Evolutionary conservation across 1,284 basidiomycete genomes (phyloP).

Genomic region (Fomitopsis pinicola): DNA sequence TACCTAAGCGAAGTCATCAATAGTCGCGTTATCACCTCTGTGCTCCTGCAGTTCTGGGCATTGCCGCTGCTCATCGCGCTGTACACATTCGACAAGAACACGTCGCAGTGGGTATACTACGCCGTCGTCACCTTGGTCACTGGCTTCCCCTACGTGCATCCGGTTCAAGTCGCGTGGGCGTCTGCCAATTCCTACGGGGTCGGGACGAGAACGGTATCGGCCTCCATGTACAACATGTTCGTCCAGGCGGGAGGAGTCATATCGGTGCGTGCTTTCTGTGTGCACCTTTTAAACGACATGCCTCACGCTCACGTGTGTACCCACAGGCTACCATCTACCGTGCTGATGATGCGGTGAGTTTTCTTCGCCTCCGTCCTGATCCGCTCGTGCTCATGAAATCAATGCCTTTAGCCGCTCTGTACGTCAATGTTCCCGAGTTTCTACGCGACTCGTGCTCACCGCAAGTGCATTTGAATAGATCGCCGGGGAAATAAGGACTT

Average conservation of each 20-base stretch:
- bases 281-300: background rate
- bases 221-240: conserved; percentile 60
- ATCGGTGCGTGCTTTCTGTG: conserved; percentile 33
- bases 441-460: background rate
- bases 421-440: conserved; percentile 13
- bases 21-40: conserved; percentile 48
- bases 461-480: conserved; percentile 24
- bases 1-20: conserved; percentile 53
- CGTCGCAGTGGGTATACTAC: conserved; percentile 59
- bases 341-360: conserved; percentile 25
- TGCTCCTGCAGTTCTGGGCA: conserved; percentile 58
- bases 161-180: conserved; percentile 55
- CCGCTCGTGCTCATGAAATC: background rate
- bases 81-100: conserved; percentile 46
- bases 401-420: conserved; percentile 40
- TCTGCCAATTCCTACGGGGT: conserved; percentile 60
- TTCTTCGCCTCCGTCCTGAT: background rate
- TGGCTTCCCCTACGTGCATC: conserved; percentile 44
- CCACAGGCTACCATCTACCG: conserved; percentile 29
- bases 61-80: conserved; percentile 56
- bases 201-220: conserved; percentile 52
- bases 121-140: conserved; percentile 51
- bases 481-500: conserved; percentile 35
- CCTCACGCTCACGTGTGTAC: background rate
- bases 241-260: conserved; percentile 52